Evolutionary conservation across 1,284 basidiomycete species (phyloP), one percentile per base, ranked within the genome.

Genomic region (Singerocomus inundabilis): DNA sequence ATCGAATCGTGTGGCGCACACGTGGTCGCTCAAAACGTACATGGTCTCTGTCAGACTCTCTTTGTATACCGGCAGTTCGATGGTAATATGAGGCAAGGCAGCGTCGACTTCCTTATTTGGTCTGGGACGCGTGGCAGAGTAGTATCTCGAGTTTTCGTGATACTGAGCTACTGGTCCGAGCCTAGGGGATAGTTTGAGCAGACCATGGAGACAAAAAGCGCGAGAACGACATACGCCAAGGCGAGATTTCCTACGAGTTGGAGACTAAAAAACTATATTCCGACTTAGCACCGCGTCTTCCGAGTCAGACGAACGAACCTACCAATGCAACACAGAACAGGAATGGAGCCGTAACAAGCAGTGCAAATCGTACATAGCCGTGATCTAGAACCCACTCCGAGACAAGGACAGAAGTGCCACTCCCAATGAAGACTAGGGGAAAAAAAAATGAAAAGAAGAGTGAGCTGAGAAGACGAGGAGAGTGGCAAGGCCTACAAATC

Each of bases 61-160:
- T 69, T 89, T 90, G 72, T 90, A 91, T 6, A 91, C 89, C 0
- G 89, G 88, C 74, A 91, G 79, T 61, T 89, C 81, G 48, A 90
- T 76, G 0, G 88, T 87, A 51, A 91, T 74, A 59, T 89, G 88
- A 3, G 88, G 88, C 2, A 91, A 72, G 32, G 70, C 71, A 1
- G 69, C 54, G 56, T 88, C 85, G 15, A 86, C 71, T n/a, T 76
- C 75, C 45, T 77, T 76, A 63, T 85, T 84, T n/a, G 82, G 70
- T 13, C 62, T 70, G 0, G 85, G 82, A 25, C 71, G 74, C 45
- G 80, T 54, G 11, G 84, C 85, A 8, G 83, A 85, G 65, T 87
- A 88, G 62, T 85, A 88, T 45, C 75, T 76, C 0, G 83, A 85
- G 69, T 88, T 89, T 67, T 87, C 78, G 58, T 84, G 77, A 64